These are phyloP conservation scores for Penicillium egyptiacum DNA, from an alignment of 495 filamentous ascomycete species.

Conservation along the genomic window DNA sequence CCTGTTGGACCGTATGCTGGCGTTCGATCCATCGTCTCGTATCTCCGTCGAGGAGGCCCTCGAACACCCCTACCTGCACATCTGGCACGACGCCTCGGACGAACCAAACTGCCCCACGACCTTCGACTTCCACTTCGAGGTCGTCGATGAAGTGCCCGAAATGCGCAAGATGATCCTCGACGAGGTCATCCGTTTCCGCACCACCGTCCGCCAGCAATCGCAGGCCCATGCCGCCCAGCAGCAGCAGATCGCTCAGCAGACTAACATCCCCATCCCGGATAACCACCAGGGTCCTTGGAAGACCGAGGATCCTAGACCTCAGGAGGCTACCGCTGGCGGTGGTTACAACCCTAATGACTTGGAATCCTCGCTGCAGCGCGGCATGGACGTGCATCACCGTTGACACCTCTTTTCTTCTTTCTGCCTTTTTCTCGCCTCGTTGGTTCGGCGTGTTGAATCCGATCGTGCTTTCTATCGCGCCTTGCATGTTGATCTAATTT, in stretches of 20 bases:
- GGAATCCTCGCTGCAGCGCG: conserved; percentile 82
- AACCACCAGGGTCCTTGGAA: conserved; percentile 67
- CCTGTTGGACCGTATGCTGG: conserved; percentile 92
- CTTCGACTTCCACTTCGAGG: conserved; percentile 98
- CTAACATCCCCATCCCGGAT: conserved; percentile 72
- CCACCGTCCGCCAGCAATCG: conserved; percentile 66
- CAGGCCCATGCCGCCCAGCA: conserved; percentile 47
- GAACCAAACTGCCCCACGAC: conserved; percentile 89
- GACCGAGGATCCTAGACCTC: conserved; percentile 83
- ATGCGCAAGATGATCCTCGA: conserved; percentile 98
- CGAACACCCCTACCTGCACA: conserved; percentile 92
- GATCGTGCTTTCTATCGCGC: conserved; percentile 8
- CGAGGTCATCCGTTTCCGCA: conserved; percentile 82
- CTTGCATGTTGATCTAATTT: conserved; percentile 18
- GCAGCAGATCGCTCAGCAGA: conserved; percentile 42
- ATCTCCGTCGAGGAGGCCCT: conserved; percentile 92
- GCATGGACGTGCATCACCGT: conserved; percentile 61
- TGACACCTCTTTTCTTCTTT: conserved; percentile 14
- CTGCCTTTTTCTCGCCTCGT: background rate
- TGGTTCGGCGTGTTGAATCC: conserved; percentile 9
- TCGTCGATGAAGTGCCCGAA: conserved; percentile 85
- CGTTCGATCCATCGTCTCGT: conserved; percentile 89
- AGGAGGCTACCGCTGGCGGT: conserved; percentile 65
- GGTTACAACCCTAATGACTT: conserved; percentile 54
- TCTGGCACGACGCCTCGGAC: conserved; percentile 97